Percentiles rank a stretch among this genome's conserved stretches.
Conservation (phyloP, 2,329 filamentous ascomycete genomes). For the Ophiostoma tasmaniense region DNA sequence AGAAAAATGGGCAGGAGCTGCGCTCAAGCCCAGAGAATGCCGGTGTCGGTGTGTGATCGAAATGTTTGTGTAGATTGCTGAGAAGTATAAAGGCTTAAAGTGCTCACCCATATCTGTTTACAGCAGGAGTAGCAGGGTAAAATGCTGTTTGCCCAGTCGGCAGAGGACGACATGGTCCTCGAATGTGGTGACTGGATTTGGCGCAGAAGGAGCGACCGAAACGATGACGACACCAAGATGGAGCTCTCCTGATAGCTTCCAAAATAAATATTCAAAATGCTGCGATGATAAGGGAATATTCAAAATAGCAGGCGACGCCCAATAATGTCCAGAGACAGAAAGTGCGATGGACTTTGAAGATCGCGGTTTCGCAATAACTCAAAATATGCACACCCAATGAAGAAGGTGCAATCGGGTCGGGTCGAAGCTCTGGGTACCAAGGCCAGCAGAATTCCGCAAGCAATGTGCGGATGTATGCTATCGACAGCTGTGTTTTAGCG, state of each 20-base stretch:
- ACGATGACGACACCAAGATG: not conserved
- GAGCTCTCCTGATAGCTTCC: not conserved
- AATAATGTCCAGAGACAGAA: not conserved
- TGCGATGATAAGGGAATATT: not conserved
- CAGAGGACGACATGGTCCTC: constrained; percentile 14
- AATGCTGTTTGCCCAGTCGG: constrained; percentile 15
- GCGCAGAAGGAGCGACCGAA: not conserved
- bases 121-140: constrained; percentile 30
- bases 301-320: not conserved
- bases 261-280: not conserved
- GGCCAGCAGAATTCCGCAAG: not conserved
- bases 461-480: not conserved
- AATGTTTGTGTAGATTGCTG: not conserved
- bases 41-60: not conserved
- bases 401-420: not conserved
- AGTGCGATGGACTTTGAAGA: not conserved
- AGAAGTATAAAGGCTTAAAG: not conserved
- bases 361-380: not conserved
- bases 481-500: not conserved
- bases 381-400: not conserved
- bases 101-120: constrained; percentile 27
- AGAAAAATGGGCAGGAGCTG: not conserved
- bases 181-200: not conserved
- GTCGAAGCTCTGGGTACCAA: not conserved
- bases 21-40: not conserved